Percentiles rank a stretch among this genome's conserved stretches.
phyloP scores from a whole-genome alignment of 768 basidiomycete genomes.

The Crepidotus variabilis region DNA sequence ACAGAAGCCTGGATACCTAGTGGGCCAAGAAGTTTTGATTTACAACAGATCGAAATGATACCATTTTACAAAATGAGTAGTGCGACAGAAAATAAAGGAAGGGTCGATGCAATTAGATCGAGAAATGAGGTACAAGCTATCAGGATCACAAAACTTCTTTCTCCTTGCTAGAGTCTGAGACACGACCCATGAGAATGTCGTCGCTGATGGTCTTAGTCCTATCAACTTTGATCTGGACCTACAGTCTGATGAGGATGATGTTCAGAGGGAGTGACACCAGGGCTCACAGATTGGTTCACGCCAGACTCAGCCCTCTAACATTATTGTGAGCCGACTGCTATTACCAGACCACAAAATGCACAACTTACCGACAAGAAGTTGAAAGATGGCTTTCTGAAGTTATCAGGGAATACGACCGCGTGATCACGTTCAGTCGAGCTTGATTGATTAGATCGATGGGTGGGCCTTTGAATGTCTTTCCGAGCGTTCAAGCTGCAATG shows the following conservation, averaged over 20 bases:
- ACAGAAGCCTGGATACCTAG: too few species aligned
- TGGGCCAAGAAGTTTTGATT: too few species aligned
- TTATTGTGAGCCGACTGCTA: background rate
- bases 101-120: too few species aligned
- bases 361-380: background rate
- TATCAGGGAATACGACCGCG: conserved; percentile 10
- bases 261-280: background rate
- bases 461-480: conserved; percentile 1
- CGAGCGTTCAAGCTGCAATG: conserved; percentile 13
- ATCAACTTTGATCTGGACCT: conserved; percentile 6
- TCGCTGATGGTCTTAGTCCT: background rate
- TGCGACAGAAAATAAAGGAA: too few species aligned
- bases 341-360: background rate
- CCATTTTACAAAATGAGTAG: too few species aligned
- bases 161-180: background rate
- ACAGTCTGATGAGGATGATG: background rate
- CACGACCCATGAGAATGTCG: background rate
- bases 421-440: conserved; percentile 9
- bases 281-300: background rate
- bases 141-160: background rate
- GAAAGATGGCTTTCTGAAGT: conserved; percentile 1
- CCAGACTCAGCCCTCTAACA: background rate
- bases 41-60: too few species aligned
- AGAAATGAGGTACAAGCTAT: too few species aligned
- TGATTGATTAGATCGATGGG: conserved; percentile 4